These are phyloP conservation scores for Argentina anserina DNA, from an alignment of 306 rosid species.

Conservation along the genomic window DNA sequence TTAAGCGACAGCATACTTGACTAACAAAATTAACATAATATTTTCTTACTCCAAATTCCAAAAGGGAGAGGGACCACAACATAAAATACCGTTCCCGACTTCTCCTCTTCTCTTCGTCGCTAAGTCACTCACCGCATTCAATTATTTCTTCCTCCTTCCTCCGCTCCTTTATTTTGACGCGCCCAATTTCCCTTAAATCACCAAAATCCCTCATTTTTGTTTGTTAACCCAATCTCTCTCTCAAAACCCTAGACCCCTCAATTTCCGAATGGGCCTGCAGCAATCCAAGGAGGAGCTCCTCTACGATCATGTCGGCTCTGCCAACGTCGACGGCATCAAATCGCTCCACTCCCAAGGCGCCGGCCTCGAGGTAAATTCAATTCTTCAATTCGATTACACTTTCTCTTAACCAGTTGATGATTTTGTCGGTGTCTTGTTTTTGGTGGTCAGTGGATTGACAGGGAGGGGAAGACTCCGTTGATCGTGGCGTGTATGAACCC, in stretches of 20 bases:
- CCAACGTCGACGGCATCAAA: constrained; percentile 72
- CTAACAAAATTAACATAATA: too few relatives aligned
- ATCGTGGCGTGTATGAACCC: constrained; percentile 82
- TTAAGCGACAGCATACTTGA: too few relatives aligned
- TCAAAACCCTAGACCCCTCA: background rate
- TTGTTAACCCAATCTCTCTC: too few relatives aligned
- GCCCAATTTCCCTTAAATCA: too few relatives aligned
- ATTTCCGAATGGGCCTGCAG: constrained; percentile 66
- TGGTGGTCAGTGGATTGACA: constrained; percentile 62
- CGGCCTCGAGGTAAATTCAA: constrained; percentile 88
- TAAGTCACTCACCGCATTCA: constrained; percentile 1
- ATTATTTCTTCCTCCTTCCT: background rate
- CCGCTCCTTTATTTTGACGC: background rate
- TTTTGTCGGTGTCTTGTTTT: constrained; percentile 22
- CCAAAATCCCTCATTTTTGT: too few relatives aligned
- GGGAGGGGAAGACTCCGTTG: constrained; percentile 78
- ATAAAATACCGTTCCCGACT: background rate
- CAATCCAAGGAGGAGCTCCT: constrained; percentile 80
- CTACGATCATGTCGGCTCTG: constrained; percentile 78
- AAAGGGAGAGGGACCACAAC: too few relatives aligned
- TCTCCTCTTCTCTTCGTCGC: constrained; percentile 7
- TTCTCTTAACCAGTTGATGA: too few relatives aligned
- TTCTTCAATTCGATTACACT: too few relatives aligned
- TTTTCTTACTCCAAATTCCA: too few relatives aligned
- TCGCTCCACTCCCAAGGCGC: constrained; percentile 77